Evolutionary conservation across 257 asterid genomes (phyloP), one percentile per base, ranked within the genome.

Genomic region (Schizonepeta tenuifolia): DNA sequence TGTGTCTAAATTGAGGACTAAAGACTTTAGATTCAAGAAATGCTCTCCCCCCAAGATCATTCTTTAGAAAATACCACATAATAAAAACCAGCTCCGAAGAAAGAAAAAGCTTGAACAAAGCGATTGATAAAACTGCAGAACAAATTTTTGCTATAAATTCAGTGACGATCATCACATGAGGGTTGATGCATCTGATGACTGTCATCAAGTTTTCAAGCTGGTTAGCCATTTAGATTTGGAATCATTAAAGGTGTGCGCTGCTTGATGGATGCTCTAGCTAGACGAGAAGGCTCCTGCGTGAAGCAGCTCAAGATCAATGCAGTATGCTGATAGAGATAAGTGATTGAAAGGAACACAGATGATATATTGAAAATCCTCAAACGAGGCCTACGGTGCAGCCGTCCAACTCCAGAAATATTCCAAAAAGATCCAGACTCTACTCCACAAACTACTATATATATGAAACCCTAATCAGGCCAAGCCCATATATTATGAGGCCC

Each of bases 61-160:
- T 64, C 70, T 78, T 78, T 69, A 77, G 73, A 57, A 81, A 82
- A 6, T 70, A 75, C 7, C 24, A 82, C 22, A 28, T 65, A 63
- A 18, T 85, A 85, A 28, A 78, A 82, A 26, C 24, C 68, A 6
- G 83, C 77, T 0, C 83, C 83, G 1, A 51, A 81, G 77, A 63
- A 78, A 1, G 71, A 74, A 10, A 85, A 78, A 3, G 85, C 69
- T 46, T 83, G 86, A 15, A 76, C 75, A 36, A 86, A 86, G 9
- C 88, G 83, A 26, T 80, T 75, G 44, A 71, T 77, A 9, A 79
- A 24, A 67, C 74, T 0, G 82, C 78, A 46, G 85, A 79, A 15
- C 81, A 78, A 9, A 67, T 72, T 69, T 79, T 83, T 8, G 83
- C 84, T 43, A 83, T 87, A 1, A 74, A 43, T 69, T 83, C 91